Percentiles rank a stretch among this genome's conserved stretches.
Evolutionary conservation across 495 filamentous ascomycete genomes (phyloP).

Genomic region (Tuber borchii): DNA sequence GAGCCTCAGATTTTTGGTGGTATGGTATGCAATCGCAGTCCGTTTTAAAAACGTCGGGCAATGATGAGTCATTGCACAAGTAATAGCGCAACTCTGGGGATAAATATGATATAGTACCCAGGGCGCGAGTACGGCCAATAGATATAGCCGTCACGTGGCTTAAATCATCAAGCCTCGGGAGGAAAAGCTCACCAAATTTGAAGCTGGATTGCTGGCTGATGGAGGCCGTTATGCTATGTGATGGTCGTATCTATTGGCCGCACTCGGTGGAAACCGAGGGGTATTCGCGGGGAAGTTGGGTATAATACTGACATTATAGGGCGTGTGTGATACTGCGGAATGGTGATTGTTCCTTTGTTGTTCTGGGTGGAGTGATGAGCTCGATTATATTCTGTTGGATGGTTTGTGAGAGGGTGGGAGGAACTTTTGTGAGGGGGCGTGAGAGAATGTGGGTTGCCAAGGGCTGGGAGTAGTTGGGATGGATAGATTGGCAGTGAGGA

Average conservation of each 20-base stretch:
- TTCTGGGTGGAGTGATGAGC: not conserved
- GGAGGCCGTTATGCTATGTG: not conserved
- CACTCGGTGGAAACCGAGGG: not conserved
- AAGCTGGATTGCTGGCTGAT: not conserved
- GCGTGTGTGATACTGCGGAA: not conserved
- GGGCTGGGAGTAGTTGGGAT: not conserved
- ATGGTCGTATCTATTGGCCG: not conserved
- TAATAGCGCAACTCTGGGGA: conserved; percentile 1
- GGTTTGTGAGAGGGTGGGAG: not conserved
- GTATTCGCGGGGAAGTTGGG: not conserved
- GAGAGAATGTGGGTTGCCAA: not conserved
- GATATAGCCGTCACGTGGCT: not conserved
- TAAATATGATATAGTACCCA: not conserved
- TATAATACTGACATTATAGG: not conserved
- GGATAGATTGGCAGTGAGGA: not conserved
- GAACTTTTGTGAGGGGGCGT: not conserved
- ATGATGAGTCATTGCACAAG: not conserved
- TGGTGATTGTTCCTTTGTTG: not conserved
- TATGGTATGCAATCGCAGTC: too few species aligned
- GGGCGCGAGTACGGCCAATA: not conserved
- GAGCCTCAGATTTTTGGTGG: too few species aligned
- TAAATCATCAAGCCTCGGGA: not conserved
- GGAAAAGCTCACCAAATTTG: not conserved
- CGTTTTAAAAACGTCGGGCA: too few species aligned
- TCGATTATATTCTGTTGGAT: not conserved